Percentiles rank a stretch among this genome's conserved stretches.
Conservation (phyloP, 352 stramenopile species). For the Globisporangium takayamanum region DNA sequence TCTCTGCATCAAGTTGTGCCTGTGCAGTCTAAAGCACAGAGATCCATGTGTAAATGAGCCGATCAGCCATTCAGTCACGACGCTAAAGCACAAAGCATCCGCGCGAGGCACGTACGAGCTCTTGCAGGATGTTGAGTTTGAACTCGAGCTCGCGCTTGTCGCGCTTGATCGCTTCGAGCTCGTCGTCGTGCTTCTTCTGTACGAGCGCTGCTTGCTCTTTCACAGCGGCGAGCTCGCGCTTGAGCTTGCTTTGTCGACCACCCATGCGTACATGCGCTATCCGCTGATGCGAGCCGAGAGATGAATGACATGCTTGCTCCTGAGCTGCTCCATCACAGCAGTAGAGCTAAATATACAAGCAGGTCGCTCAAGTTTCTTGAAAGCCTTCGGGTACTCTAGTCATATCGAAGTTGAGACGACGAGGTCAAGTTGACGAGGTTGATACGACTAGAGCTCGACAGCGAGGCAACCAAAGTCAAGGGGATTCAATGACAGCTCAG, state of each 20-base stretch:
- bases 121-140: constrained; percentile 48
- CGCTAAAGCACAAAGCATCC: too few species aligned
- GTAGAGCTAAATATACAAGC: too few species aligned
- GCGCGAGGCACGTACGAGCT: constrained; percentile 24
- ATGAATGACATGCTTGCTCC: too few species aligned
- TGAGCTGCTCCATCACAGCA: background rate
- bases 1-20: constrained; percentile 49
- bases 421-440: too few species aligned
- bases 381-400: too few species aligned
- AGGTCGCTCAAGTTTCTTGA: too few species aligned
- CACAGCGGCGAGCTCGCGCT: constrained; percentile 52
- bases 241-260: constrained; percentile 41
- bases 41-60: background rate
- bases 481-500: too few species aligned
- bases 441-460: too few species aligned
- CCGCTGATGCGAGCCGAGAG: too few species aligned
- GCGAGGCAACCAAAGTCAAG: too few species aligned
- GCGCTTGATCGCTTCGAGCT: constrained; percentile 29
- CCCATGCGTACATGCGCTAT: constrained; percentile 27
- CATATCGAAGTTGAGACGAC: too few species aligned
- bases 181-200: constrained; percentile 29
- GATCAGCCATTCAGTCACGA: background rate
- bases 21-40: constrained; percentile 14
- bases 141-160: constrained; percentile 55
- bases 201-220: constrained; percentile 25